Evolutionary conservation across 495 filamentous ascomycete species (phyloP).

Genomic region (Talaromyces adpressus): DNA sequence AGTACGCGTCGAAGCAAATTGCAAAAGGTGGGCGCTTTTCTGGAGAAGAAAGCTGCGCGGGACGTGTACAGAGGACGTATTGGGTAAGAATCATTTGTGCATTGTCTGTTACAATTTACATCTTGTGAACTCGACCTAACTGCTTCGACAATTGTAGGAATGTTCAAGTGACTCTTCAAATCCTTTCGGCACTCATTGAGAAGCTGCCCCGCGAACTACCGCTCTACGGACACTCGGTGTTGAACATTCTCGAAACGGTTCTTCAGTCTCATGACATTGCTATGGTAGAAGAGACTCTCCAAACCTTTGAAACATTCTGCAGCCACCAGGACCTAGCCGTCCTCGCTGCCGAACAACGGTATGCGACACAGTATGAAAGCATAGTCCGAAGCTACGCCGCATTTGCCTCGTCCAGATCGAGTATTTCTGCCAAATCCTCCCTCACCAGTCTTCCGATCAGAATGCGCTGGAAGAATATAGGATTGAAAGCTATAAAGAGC

Average conservation of each 20-base stretch:
- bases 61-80: constrained; percentile 78
- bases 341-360: constrained; percentile 73
- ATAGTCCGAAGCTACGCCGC: constrained; percentile 70
- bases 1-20: constrained; percentile 89
- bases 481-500: constrained; percentile 70
- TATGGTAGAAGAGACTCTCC: constrained; percentile 80
- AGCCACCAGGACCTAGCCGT: constrained; percentile 70
- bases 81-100: constrained; percentile 51
- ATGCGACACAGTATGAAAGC: constrained; percentile 71
- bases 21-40: constrained; percentile 83
- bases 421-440: constrained; percentile 21
- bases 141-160: constrained; percentile 46
- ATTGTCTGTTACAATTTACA: not conserved
- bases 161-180: constrained; percentile 87
- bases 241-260: constrained; percentile 71
- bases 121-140: not conserved
- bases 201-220: constrained; percentile 85
- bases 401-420: constrained; percentile 51
- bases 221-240: constrained; percentile 72
- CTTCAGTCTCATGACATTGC: constrained; percentile 75
- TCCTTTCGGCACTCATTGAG: constrained; percentile 80
- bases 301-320: constrained; percentile 79
- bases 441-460: constrained; percentile 61
- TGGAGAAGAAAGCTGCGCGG: constrained; percentile 81
- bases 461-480: constrained; percentile 77